A percentile compares a stretch with the other conserved stretches of the same genome.
phyloP scores from a whole-genome alignment of 2,329 filamentous ascomycete genomes.

The Aspergillus puulaauensis region DNA sequence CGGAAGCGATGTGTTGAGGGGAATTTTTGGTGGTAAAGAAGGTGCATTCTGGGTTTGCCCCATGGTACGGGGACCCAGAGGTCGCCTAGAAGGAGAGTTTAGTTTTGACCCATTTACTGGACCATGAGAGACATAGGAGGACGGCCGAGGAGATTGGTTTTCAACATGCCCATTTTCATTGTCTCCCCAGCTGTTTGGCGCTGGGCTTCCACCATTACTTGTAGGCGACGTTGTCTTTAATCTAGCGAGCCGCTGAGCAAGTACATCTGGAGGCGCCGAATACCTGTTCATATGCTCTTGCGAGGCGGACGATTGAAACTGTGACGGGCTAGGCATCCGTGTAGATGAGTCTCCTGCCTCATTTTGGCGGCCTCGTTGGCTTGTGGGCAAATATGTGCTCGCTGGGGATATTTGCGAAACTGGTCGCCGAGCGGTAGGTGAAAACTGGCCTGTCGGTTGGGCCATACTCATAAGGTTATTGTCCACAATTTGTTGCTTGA shows the following conservation, averaged over 20 bases:
- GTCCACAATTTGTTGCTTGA: conserved; percentile 42
- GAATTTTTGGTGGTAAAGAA: conserved; percentile 45
- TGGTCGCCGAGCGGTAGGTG: conserved; percentile 10
- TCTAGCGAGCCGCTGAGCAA: conserved; percentile 44
- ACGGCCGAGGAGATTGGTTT: conserved; percentile 24
- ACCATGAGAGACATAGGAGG: conserved; percentile 22
- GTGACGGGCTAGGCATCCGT: conserved; percentile 43
- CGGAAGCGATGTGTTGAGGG: conserved; percentile 42
- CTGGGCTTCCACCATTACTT: conserved; percentile 10
- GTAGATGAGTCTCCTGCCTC: conserved; percentile 20
- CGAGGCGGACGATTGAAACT: conserved; percentile 30
- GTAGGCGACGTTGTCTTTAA: conserved; percentile 31
- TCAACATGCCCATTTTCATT: conserved; percentile 15
- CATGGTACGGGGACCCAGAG: conserved; percentile 46
- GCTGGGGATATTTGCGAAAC: conserved; percentile 12
- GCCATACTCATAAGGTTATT: conserved; percentile 34
- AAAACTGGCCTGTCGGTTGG: conserved; percentile 22
- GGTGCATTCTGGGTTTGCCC: conserved; percentile 34
- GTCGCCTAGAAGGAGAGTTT: conserved; percentile 29
- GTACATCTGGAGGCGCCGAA: conserved; percentile 33
- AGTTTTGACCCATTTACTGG: conserved; percentile 17
- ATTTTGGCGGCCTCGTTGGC: conserved; percentile 25
- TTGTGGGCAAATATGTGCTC: conserved; percentile 11
- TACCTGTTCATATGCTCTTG: conserved; percentile 24
- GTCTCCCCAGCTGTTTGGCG: conserved; percentile 13